Conservation (phyloP, 2,329 filamentous ascomycete species). For the Hymenoscyphus fructigenus region DNA sequence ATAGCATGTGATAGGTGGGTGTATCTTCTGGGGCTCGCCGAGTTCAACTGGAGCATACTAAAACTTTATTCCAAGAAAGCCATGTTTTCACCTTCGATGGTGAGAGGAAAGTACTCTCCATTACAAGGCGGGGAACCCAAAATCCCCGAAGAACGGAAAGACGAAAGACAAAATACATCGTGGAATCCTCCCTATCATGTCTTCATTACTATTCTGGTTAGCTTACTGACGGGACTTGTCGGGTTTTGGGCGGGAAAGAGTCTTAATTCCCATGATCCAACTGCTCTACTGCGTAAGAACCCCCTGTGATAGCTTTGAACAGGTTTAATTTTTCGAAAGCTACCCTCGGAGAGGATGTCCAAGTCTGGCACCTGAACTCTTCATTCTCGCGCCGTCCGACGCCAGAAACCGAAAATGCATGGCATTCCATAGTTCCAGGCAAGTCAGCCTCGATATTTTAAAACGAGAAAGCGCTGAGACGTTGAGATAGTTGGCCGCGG, state of each 20-base stretch:
- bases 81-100: background rate
- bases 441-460: background rate
- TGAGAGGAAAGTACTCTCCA: background rate
- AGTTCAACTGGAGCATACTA: background rate
- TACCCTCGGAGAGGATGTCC: background rate
- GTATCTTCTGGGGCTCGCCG: background rate
- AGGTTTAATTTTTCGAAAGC: background rate
- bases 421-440: slow-evolving; percentile 5
- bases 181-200: background rate
- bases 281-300: background rate
- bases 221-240: background rate
- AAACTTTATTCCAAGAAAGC: background rate
- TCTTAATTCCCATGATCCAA: background rate
- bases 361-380: slow-evolving; percentile 4
- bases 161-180: background rate
- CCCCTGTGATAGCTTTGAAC: background rate
- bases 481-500: slow-evolving; percentile 1
- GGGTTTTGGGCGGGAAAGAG: background rate
- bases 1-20: background rate
- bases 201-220: background rate
- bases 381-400: background rate
- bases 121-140: background rate
- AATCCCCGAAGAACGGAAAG: background rate
- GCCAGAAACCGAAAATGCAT: slow-evolving; percentile 2
- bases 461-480: background rate